These are phyloP conservation scores for Ottelia alismoides DNA, from an alignment of 106 monocot genomes.

Conservation along the genomic window DNA sequence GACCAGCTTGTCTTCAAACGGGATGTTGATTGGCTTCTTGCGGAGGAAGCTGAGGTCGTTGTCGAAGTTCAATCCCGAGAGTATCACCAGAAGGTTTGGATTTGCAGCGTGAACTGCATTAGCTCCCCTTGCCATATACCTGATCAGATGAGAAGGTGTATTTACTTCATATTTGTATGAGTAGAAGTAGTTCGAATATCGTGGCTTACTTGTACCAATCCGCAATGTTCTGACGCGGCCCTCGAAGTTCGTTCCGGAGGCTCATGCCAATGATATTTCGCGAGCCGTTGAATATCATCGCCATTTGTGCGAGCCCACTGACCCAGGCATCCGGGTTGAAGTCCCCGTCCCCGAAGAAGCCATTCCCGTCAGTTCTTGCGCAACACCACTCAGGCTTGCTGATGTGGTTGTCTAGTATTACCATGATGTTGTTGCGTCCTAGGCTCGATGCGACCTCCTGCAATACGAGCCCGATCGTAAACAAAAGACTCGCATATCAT, in stretches of 20 bases:
- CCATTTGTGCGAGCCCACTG: slow-evolving; percentile 42
- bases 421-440: slow-evolving; percentile 41
- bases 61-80: slow-evolving; percentile 55
- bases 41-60: slow-evolving; percentile 44
- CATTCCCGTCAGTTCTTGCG: slow-evolving; percentile 45
- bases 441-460: slow-evolving; percentile 46
- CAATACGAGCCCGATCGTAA: no score
- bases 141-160: no score
- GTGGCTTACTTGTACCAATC: no score
- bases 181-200: no score
- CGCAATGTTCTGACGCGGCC: slow-evolving; percentile 26
- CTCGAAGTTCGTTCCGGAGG: slow-evolving; percentile 62
- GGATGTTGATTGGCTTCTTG: slow-evolving; percentile 15
- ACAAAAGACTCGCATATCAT: no score
- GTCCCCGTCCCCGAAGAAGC: slow-evolving; percentile 63
- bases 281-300: slow-evolving; percentile 25
- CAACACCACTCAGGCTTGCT: slow-evolving; percentile 84
- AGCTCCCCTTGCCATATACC: slow-evolving; percentile 58
- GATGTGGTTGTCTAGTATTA: slow-evolving; percentile 70
- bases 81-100: slow-evolving; percentile 42
- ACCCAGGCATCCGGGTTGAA: slow-evolving; percentile 47
- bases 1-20: slow-evolving; percentile 28
- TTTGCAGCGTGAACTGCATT: slow-evolving; percentile 53
- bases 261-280: slow-evolving; percentile 66
- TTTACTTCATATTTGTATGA: no score